Evolutionary conservation across 139 green algal species (phyloP), one percentile per base, ranked within the genome.

Genomic region (Haematococcus lacustris): DNA sequence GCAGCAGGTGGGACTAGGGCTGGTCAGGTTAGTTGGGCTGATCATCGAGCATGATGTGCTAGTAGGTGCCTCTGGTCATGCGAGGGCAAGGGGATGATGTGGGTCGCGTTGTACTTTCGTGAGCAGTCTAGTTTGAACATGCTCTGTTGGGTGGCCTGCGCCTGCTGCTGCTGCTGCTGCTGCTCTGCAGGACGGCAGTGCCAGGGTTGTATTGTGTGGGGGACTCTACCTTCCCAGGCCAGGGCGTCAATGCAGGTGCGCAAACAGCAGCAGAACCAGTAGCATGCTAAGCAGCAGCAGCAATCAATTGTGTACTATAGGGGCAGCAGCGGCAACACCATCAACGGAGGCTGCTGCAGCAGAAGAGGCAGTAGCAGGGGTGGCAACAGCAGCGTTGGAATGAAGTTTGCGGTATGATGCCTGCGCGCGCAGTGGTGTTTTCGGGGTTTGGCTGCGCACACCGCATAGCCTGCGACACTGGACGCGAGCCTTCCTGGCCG

Each of bases 171-270:
- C n/a, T n/a, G n/a, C n/a, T n/a, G n/a, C n/a, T 30, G 17, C 38
- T 50, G 26, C 38, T 13, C 3, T 63, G 66, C 73, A 71, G 64
- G 51, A 86, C 80, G 23, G 78, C 74, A 13, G 66, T 94, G 38
- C 60, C 74, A 25, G 90, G 91, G 2, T 85, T 98, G 35, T 98
- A 98, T 82, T 98, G 94, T 75, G 93, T 97, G 26, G 94, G 94
- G 1, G 94, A 98, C 87, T 93, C 83, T 43, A 95, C 91, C 13
- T 98, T 98, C 85, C 94, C 94, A 0, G 94, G 94, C 0, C 89
- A 94, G 76, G 84, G 59, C 4, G 69, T 74, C 32, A 74, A 74
- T 38, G 66, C 40, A 38, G 66, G 64, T 66, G 60, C 3, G 41
- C n/a, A 28, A 67, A 57, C 47, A 57, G 13, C 47, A 28, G 13